Conservation (phyloP, 768 basidiomycete genomes). For the Amanita brunnescens region DNA sequence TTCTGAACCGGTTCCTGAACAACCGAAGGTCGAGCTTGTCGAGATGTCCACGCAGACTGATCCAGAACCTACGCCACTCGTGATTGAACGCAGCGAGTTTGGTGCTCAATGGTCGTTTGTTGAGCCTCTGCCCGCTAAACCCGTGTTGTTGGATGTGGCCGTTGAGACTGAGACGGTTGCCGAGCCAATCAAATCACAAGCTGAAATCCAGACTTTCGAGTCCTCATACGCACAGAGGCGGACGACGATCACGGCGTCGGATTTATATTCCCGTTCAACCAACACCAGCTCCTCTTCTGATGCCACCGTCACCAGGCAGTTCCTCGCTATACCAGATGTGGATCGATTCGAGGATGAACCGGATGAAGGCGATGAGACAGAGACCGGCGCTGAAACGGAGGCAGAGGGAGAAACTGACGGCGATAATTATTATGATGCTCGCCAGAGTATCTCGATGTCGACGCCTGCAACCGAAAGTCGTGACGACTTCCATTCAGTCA, state of each 20-base stretch:
- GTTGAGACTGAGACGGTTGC: constrained; percentile 30
- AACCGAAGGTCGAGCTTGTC: constrained; percentile 16
- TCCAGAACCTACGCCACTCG: constrained; percentile 21
- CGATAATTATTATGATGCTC: constrained; percentile 75
- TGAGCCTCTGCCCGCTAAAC: constrained; percentile 22
- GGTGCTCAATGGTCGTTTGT: constrained; percentile 37
- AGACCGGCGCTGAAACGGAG: constrained; percentile 61
- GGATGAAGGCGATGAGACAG: constrained; percentile 26
- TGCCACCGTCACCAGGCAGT: constrained; percentile 31
- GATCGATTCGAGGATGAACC: constrained; percentile 16
- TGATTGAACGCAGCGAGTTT: constrained; percentile 31
- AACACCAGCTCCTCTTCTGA: constrained; percentile 23
- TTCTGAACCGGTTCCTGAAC: constrained; percentile 17
- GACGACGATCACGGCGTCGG: constrained; percentile 34
- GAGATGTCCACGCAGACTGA: constrained; percentile 45
- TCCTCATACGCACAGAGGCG: constrained; percentile 23
- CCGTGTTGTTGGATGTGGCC: constrained; percentile 22
- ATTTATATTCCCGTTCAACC: constrained; percentile 22
- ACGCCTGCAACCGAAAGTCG: constrained; percentile 51
- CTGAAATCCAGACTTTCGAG: constrained; percentile 29
- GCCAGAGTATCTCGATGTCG: constrained; percentile 57
- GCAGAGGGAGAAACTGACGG: constrained; percentile 59
- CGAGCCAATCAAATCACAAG: constrained; percentile 16
- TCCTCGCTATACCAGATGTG: constrained; percentile 20
- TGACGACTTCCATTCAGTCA: constrained; percentile 71